Conservation (phyloP, 371 early-diverging fungal genomes). For the Mucor mucedo region DNA sequence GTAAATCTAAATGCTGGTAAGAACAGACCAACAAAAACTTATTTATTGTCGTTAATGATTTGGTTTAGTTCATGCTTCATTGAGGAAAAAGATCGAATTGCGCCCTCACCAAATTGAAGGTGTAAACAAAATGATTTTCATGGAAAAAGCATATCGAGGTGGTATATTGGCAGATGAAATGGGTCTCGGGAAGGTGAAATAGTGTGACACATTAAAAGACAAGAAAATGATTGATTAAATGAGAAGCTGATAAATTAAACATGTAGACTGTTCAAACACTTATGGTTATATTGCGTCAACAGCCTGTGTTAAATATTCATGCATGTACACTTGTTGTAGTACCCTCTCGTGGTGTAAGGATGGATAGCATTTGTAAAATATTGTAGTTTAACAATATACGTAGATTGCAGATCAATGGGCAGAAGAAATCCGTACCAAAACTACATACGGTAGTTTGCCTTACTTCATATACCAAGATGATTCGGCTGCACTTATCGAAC, state of each 20-base stretch:
- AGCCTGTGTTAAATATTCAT: conserved; percentile 34
- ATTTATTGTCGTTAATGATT: neutral
- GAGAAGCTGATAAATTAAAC: neutral
- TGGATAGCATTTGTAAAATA: neutral
- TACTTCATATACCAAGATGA: conserved; percentile 47
- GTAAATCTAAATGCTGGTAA: conserved; percentile 47
- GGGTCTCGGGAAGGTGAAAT: conserved; percentile 49
- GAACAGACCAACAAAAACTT: neutral
- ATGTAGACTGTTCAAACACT: conserved; percentile 46
- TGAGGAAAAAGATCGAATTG: conserved; percentile 33
- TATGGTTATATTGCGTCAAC: conserved; percentile 41
- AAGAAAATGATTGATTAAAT: neutral
- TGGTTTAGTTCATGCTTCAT: conserved; percentile 38
- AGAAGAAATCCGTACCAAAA: conserved; percentile 63
- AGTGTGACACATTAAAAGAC: neutral
- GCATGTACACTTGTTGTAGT: conserved; percentile 45
- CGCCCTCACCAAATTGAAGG: conserved; percentile 49
- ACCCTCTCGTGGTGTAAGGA: conserved; percentile 44
- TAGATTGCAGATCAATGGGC: conserved; percentile 70
- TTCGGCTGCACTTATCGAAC: conserved; percentile 35
- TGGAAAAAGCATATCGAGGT: conserved; percentile 44
- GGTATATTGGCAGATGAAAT: conserved; percentile 56
- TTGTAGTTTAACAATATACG: neutral
- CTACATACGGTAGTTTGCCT: conserved; percentile 51
- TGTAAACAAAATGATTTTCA: conserved; percentile 37